phyloP scores from a whole-genome alignment of 805 yeast genomes.

The Phaffomyces thermotolerans region DNA sequence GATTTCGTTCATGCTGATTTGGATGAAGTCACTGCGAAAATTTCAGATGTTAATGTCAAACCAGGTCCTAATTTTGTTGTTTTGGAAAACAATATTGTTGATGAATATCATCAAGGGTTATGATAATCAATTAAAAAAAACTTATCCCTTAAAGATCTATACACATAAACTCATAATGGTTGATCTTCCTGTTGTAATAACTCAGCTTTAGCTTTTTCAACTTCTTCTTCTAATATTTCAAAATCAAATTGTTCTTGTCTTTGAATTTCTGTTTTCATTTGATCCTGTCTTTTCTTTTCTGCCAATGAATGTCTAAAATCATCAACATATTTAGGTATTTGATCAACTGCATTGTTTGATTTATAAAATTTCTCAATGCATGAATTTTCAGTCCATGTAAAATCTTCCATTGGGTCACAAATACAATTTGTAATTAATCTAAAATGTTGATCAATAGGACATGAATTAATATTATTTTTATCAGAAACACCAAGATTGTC shows the following conservation, averaged over 20 bases:
- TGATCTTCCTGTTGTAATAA: not conserved
- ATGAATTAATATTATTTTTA: constrained; percentile 24
- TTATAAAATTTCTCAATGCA: constrained; percentile 58
- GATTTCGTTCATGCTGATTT: constrained; percentile 41
- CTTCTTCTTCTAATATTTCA: not conserved
- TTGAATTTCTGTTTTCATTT: not conserved
- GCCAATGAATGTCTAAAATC: not conserved
- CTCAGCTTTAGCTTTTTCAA: not conserved
- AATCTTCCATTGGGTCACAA: constrained; percentile 66
- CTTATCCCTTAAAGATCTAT: too few relatives aligned
- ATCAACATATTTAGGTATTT: constrained; percentile 12
- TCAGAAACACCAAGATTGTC: constrained; percentile 76
- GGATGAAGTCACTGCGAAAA: constrained; percentile 38
- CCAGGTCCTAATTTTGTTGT: constrained; percentile 8
- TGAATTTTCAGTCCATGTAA: constrained; percentile 53
- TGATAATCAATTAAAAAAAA: too few relatives aligned
- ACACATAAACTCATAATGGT: too few relatives aligned
- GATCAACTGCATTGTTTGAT: constrained; percentile 7
- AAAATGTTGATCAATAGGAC: constrained; percentile 61
- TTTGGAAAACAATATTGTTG: constrained; percentile 2
- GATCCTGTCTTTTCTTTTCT: constrained; percentile 5
- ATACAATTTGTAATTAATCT: constrained; percentile 59
- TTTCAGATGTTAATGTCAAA: constrained; percentile 43
- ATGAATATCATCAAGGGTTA: constrained; percentile 6
- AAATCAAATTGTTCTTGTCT: constrained; percentile 4